These are phyloP conservation scores for Eutrema heterophyllum DNA, from an alignment of 345 rosid genomes.

Conservation along the genomic window DNA sequence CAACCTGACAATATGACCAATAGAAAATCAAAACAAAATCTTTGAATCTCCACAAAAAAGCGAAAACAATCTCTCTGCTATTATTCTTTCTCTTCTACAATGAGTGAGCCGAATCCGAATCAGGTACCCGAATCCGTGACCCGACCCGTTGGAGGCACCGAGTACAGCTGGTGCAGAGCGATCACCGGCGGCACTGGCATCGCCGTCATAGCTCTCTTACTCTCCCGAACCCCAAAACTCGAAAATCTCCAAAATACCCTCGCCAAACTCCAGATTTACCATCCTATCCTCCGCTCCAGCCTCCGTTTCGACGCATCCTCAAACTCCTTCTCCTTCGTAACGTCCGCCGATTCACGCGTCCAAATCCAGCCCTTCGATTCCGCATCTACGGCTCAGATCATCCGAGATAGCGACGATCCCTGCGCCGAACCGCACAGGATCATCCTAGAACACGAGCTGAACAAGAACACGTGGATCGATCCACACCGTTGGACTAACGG, in stretches of 20 bases:
- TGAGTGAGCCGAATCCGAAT: constrained; percentile 14
- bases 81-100: constrained; percentile 2
- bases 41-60: not conserved
- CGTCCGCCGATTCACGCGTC: constrained; percentile 39
- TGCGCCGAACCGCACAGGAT: constrained; percentile 34
- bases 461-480: constrained; percentile 52
- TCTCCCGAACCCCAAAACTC: constrained; percentile 40
- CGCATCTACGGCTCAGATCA: constrained; percentile 45
- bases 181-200: constrained; percentile 78
- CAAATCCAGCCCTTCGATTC: constrained; percentile 46
- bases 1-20: not conserved
- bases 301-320: constrained; percentile 47
- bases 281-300: constrained; percentile 70
- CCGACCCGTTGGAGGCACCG: constrained; percentile 65
- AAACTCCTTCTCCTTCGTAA: constrained; percentile 53
- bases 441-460: constrained; percentile 71
- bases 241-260: constrained; percentile 46
- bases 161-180: constrained; percentile 88
- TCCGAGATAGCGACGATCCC: constrained; percentile 21
- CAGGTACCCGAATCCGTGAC: constrained; percentile 27
- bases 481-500: constrained; percentile 20
- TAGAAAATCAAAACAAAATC: not conserved
- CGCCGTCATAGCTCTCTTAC: constrained; percentile 65
- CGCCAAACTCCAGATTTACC: constrained; percentile 51
- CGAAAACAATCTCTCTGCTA: not conserved